Evolutionary conservation across 1,139 yeast species (phyloP).

Genomic region (Saccharomyces hybrid): DNA sequence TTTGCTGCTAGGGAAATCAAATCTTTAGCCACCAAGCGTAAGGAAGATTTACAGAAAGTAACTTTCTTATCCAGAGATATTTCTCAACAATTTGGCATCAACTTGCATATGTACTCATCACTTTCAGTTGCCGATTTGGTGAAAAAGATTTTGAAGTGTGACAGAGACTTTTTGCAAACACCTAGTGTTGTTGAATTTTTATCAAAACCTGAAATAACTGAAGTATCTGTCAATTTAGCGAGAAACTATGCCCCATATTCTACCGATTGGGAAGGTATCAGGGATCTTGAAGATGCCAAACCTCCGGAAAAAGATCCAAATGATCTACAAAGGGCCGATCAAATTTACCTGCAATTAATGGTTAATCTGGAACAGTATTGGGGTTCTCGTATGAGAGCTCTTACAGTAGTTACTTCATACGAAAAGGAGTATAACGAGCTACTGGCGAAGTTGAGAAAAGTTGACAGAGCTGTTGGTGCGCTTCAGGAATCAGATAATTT

Average conservation of each 20-base stretch:
- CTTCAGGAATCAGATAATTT: constrained; percentile 52
- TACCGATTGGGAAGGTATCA: constrained; percentile 42
- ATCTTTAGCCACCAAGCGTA: constrained; percentile 37
- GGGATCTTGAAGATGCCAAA: constrained; percentile 27
- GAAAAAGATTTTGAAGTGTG: constrained; percentile 54
- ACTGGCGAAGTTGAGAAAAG: constrained; percentile 48
- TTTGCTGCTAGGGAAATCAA: constrained; percentile 77
- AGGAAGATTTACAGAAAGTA: constrained; percentile 43
- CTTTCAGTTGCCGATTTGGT: constrained; percentile 52
- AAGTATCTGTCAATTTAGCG: constrained; percentile 55
- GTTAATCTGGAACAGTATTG: constrained; percentile 73
- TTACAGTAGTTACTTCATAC: constrained; percentile 50
- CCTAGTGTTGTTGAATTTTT: constrained; percentile 65
- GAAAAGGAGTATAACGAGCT: constrained; percentile 69
- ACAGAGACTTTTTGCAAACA: constrained; percentile 45
- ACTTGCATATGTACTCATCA: constrained; percentile 53
- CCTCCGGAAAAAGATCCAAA: constrained; percentile 68
- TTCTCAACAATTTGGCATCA: constrained; percentile 74
- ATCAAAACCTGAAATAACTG: constrained; percentile 59
- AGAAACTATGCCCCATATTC: constrained; percentile 62
- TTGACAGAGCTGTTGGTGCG: constrained; percentile 59
- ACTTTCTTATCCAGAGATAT: constrained; percentile 61
- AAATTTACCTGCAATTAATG: constrained; percentile 63
- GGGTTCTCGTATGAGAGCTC: constrained; percentile 70
- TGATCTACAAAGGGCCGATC: constrained; percentile 70